A percentile compares a stretch with the other conserved stretches of the same genome.
Conservation (phyloP, 768 basidiomycete species). For the Naganishia kalamii region DNA sequence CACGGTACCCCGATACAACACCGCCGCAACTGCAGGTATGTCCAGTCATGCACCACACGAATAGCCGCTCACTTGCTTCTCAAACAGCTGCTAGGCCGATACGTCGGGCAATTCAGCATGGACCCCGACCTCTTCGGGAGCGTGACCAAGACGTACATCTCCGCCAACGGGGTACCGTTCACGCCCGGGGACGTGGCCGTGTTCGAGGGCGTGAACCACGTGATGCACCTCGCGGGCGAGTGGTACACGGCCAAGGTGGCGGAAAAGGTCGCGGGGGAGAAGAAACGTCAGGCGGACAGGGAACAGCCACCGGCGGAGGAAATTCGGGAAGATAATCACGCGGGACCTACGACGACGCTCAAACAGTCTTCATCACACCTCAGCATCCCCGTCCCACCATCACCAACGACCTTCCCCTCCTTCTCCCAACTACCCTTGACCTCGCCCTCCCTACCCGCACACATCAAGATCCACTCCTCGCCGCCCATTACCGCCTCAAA, state of each 20-base stretch:
- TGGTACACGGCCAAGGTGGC: slow-evolving; percentile 36
- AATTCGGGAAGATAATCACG: not conserved
- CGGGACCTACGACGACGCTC: not conserved
- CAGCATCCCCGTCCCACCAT: slow-evolving; percentile 1
- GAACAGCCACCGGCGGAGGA: not conserved
- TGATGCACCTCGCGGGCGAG: slow-evolving; percentile 27
- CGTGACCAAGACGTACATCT: slow-evolving; percentile 45
- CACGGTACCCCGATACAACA: slow-evolving; percentile 41
- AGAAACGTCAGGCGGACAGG: slow-evolving; percentile 28
- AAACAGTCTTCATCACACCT: not conserved
- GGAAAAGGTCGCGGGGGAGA: slow-evolving; percentile 29
- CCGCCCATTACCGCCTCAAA: slow-evolving; percentile 81
- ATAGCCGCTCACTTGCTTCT: too few relatives aligned
- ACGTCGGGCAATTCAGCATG: slow-evolving; percentile 43
- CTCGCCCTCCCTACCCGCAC: not conserved
- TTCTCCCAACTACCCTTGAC: not conserved
- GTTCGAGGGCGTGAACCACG: slow-evolving; percentile 45
- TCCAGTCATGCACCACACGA: too few relatives aligned
- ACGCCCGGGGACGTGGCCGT: slow-evolving; percentile 45
- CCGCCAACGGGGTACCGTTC: slow-evolving; percentile 41
- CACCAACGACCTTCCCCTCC: not conserved
- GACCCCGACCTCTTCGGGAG: slow-evolving; percentile 46
- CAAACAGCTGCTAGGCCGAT: slow-evolving; percentile 45
- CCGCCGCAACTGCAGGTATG: slow-evolving; percentile 47
- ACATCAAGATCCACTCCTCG: slow-evolving; percentile 60